Conservation (phyloP, 805 yeast species). For the Soucietia sequanensis region DNA sequence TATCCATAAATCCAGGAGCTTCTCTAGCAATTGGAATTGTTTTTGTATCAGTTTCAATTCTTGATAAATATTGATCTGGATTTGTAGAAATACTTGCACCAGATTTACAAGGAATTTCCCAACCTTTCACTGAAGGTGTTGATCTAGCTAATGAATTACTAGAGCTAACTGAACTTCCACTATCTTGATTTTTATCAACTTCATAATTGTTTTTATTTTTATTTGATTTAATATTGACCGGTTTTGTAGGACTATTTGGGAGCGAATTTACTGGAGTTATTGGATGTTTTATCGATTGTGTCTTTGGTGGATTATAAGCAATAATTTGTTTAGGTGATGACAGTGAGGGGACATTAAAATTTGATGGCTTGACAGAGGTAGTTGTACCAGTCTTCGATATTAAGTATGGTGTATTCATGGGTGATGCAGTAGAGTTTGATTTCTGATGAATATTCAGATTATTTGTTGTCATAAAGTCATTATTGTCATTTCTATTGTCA, state of each 20-base stretch:
- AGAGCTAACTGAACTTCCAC: conserved; percentile 1
- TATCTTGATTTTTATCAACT: too few relatives aligned
- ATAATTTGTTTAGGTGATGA: neutral
- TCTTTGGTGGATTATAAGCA: neutral
- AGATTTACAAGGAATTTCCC: conserved; percentile 48
- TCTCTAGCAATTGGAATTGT: conserved; percentile 20
- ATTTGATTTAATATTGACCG: neutral
- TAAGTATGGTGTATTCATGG: too few relatives aligned
- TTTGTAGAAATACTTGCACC: conserved; percentile 22
- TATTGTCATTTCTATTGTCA: neutral
- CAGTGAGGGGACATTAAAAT: neutral
- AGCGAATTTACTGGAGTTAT: neutral
- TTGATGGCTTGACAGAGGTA: neutral
- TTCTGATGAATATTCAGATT: neutral
- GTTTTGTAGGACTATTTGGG: neutral
- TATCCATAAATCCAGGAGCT: conserved; percentile 4
- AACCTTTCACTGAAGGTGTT: conserved; percentile 36
- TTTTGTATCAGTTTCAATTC: conserved; percentile 13
- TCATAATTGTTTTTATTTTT: too few relatives aligned
- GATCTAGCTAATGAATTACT: conserved; percentile 15
- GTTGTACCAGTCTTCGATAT: too few relatives aligned
- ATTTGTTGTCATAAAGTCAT: neutral
- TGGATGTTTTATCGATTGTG: neutral
- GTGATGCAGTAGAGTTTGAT: neutral
- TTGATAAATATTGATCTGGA: conserved; percentile 10